Conservation (phyloP, 345 rosid species). For the Linum lewisii region DNA sequence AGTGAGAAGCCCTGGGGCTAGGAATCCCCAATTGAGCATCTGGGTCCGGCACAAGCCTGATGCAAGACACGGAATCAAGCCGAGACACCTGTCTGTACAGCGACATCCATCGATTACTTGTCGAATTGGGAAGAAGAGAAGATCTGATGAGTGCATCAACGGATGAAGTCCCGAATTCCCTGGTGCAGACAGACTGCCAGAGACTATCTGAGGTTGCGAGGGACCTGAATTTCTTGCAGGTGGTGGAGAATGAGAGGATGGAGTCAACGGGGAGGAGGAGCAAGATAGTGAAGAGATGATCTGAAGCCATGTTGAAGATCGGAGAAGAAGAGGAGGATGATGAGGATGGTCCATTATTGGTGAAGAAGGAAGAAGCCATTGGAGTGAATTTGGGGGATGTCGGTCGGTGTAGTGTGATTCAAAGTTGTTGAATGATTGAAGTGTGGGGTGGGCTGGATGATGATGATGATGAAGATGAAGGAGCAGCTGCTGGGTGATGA, state of each 20-base stretch:
- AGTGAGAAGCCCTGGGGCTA: slow-evolving; percentile 85
- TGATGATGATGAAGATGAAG: no score
- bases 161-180: slow-evolving; percentile 60
- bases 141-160: slow-evolving; percentile 59
- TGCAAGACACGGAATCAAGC: slow-evolving; percentile 58
- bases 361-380: neutral
- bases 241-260: slow-evolving; percentile 53
- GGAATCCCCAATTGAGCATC: slow-evolving; percentile 37
- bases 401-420: no score
- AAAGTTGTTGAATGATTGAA: no score
- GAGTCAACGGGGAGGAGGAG: slow-evolving; percentile 74
- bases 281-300: slow-evolving; percentile 69
- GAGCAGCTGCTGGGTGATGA: slow-evolving; percentile 4
- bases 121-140: slow-evolving; percentile 13
- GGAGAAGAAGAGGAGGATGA: slow-evolving; percentile 5
- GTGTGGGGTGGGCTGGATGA: no score
- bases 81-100: slow-evolving; percentile 43
- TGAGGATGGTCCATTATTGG: slow-evolving; percentile 19
- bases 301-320: slow-evolving; percentile 35
- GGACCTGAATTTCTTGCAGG: slow-evolving; percentile 55
- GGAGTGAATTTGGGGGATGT: no score
- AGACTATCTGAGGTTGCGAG: slow-evolving; percentile 46
- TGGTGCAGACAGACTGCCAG: slow-evolving; percentile 68
- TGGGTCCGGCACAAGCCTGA: slow-evolving; percentile 30
- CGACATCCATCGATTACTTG: slow-evolving; percentile 55